phyloP scores from a whole-genome alignment of 1,284 basidiomycete genomes.

The Malassezia nana region DNA sequence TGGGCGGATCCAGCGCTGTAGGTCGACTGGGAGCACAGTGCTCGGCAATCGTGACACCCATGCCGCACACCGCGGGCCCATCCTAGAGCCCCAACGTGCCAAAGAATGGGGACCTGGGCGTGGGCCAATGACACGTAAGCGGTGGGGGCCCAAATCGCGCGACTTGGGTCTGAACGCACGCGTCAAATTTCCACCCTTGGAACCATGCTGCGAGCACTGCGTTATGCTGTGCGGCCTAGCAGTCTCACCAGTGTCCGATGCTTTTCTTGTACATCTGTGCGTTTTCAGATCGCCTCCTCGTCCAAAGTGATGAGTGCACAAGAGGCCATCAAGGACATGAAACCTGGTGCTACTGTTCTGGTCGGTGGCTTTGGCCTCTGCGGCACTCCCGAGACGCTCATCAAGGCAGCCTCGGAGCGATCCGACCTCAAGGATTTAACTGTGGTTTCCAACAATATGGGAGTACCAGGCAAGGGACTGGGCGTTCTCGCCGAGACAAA shows the following conservation, averaged over 20 bases:
- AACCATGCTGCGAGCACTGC: constrained; percentile 3
- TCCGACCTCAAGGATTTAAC: constrained; percentile 35
- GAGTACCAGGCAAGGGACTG: constrained; percentile 36
- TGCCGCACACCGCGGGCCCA: not conserved
- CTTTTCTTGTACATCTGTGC: not conserved
- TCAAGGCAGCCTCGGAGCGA: constrained; percentile 32
- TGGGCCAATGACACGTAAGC: constrained; percentile 1
- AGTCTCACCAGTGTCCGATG: not conserved
- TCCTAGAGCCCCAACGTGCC: not conserved
- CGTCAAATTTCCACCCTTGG: not conserved
- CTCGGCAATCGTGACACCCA: not conserved
- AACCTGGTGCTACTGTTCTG: constrained; percentile 30
- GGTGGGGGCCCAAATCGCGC: not conserved
- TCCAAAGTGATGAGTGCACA: constrained; percentile 31
- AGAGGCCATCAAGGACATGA: constrained; percentile 42
- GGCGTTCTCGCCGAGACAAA: constrained; percentile 30
- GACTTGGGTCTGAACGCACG: not conserved
- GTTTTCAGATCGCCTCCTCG: constrained; percentile 3
- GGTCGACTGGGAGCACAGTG: not conserved
- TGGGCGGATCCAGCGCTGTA: not conserved
- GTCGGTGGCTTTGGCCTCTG: constrained; percentile 45
- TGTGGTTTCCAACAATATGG: constrained; percentile 44
- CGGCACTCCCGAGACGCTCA: constrained; percentile 45
- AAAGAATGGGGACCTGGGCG: not conserved
- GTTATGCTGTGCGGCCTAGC: constrained; percentile 1